phyloP scores from a whole-genome alignment of 192 early-diverging fungal species.

The Mortierella antarctica region DNA sequence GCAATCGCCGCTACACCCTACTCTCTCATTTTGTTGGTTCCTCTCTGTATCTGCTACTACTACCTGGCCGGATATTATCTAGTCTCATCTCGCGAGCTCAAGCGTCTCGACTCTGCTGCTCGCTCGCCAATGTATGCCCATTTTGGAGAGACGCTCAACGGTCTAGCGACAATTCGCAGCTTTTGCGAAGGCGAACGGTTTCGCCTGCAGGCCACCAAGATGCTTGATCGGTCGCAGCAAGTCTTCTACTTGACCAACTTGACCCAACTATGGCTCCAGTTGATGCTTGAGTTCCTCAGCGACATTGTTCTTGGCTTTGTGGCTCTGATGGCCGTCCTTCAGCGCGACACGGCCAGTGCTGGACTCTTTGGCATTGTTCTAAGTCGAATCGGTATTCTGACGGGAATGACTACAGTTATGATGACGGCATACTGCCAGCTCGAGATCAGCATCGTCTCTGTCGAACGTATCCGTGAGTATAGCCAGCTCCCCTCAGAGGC shows the following conservation, averaged over 20 bases:
- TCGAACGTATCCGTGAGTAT: conserved; percentile 84
- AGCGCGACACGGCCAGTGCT: conserved; percentile 56
- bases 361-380: conserved; percentile 65
- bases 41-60: conserved; percentile 30
- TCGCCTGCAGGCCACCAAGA: conserved; percentile 66
- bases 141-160: conserved; percentile 66
- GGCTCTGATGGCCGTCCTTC: conserved; percentile 73
- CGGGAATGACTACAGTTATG: conserved; percentile 80
- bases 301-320: conserved; percentile 78
- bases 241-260: conserved; percentile 76
- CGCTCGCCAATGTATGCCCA: conserved; percentile 75
- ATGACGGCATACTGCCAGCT: conserved; percentile 81
- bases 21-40: conserved; percentile 5
- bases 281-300: conserved; percentile 81
- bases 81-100: conserved; percentile 72
- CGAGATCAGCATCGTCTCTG: conserved; percentile 71
- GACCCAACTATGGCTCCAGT: conserved; percentile 68
- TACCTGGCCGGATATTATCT: conserved; percentile 62
- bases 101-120: conserved; percentile 77
- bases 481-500: conserved; percentile 79
- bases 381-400: conserved; percentile 70
- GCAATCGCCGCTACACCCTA: conserved; percentile 44
- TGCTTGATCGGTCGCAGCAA: conserved; percentile 75
- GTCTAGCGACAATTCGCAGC: conserved; percentile 70
- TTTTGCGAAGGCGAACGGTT: conserved; percentile 75